Conservation (phyloP, 1,284 basidiomycete genomes). For the Jaminaea rosea region DNA sequence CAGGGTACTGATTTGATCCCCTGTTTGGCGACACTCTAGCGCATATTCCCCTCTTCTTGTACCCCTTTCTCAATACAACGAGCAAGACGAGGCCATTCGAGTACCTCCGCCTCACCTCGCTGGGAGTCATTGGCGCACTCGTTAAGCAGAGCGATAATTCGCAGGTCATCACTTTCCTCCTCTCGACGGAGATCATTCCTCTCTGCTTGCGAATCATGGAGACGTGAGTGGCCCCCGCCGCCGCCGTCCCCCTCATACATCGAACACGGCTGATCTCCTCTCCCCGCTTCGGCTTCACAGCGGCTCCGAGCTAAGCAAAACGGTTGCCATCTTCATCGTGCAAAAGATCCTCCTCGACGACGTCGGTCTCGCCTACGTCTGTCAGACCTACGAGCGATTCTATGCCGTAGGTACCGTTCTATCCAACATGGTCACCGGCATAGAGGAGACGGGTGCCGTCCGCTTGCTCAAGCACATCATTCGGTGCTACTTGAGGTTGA, state of each 20-base stretch:
- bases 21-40: constrained; percentile 52
- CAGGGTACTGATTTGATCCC: not conserved
- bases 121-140: constrained; percentile 95
- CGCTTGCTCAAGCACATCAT: constrained; percentile 96
- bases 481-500: constrained; percentile 87
- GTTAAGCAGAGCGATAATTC: constrained; percentile 96
- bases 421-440: constrained; percentile 89
- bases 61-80: constrained; percentile 98
- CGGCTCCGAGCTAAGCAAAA: constrained; percentile 96
- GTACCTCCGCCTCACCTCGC: constrained; percentile 90
- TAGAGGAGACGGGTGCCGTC: constrained; percentile 82
- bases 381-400: constrained; percentile 98
- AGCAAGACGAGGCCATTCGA: constrained; percentile 98
- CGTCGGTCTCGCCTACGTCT: constrained; percentile 95
- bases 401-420: constrained; percentile 97
- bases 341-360: constrained; percentile 99
- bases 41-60: constrained; percentile 96
- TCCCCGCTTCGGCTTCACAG: too few species aligned
- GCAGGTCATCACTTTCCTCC: constrained; percentile 95
- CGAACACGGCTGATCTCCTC: too few species aligned
- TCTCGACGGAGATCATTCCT: constrained; percentile 98
- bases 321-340: constrained; percentile 99
- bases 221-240: too few species aligned
- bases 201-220: constrained; percentile 99
- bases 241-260: too few species aligned